Base-by-base conservation (phyloP, 306 rosid genomes). In the Begonia masoniana region DNA sequence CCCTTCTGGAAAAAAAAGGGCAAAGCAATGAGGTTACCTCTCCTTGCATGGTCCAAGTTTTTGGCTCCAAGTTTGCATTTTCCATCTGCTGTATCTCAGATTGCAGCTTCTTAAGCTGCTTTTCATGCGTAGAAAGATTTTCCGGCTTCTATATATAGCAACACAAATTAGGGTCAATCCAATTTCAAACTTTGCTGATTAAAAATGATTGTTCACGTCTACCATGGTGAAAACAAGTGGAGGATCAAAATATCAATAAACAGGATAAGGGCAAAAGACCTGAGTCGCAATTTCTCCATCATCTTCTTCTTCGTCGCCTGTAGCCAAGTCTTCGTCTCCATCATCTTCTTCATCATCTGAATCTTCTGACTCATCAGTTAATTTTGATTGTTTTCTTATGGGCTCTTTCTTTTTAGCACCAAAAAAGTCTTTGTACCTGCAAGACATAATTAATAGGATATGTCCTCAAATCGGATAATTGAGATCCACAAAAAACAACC, bases 11-110 rank as follows among this genome's bases (percentile, higher is more conserved):
- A 6, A 5, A 5, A 6, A 31, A 31, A 31, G 7, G 39, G 9
- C 12, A 9, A 47, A 66, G 43, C 50, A 10, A 10, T 5, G 54
- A 53, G 13, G 50, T 64, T 76, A 91, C 99, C 96, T 91, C 99
- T 50, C 99, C 99, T 70, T 62, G 81, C 96, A 91, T 79, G 63
- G 84, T 81, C 99, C 99, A 91, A 16, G 71, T 59, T 73, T 83
- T 81, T 49, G 81, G 88, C 58, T 83, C 88, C 75, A 91, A 17
- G 64, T 77, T 86, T 58, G 87, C 77, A 24, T 68, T 73, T 69
- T 91, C 99, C 94, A 86, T 76, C 74, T 61, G 64, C 68, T 77
- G 76, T 75, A 91, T 86, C 64, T 86, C 62, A 13, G 84, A 65
- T 65, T 69, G 79, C 67, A 71, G 68, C 47, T 70, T 74, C 74